Base-by-base conservation (phyloP, 1,284 basidiomycete species). In the Pascua guehoae region DNA sequence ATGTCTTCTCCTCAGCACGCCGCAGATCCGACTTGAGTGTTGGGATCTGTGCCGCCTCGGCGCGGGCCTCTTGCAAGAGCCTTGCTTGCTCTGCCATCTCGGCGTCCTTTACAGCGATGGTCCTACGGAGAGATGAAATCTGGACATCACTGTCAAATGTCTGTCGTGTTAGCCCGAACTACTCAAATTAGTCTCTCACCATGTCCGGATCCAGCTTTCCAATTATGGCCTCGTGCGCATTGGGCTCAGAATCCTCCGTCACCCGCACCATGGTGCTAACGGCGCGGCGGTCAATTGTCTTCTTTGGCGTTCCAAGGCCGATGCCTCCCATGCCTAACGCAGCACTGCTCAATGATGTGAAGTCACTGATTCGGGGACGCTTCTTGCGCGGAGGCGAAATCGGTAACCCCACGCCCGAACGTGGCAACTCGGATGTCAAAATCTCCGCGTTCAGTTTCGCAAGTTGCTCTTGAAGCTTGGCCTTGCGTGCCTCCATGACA, bases 291-390 rank as follows among this genome's bases (percentile, higher is more conserved):
- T 72, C 70, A 17, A 56, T 38, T 17, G 50, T 18, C 54, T 63
- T 66, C 47, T 57, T 66, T 5, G 62, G 61, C 7, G 61, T 64
- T 1, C 67, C 68, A 15, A 63, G 57, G 5, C 71, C 73, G 38
- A 74, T 51, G 4, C 70, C 70, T 32, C 24, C 24, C 16, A 67
- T 56, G 38, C 60, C 53, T 12, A 61, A 56, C 2, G 65, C 58
- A 16, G 51, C 60, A 17, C 58, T 53, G 3, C 65, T 43, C 9
- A 68, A 41, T 0, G 60, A 61, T 1, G 62, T 62, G 49, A 75
- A 70, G 56, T 79, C 77, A 61, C 71, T 74, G 60, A 78, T 76
- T 2, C 77, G 65, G 2, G 75, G 63, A 16, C 74, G 68, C 48
- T 74, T 71, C 12, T 66, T 70, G 44, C 64, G 67, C 4, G 65